Evolutionary conservation across 2,329 filamentous ascomycete genomes (phyloP).

Genomic region (Beauveria australis): DNA sequence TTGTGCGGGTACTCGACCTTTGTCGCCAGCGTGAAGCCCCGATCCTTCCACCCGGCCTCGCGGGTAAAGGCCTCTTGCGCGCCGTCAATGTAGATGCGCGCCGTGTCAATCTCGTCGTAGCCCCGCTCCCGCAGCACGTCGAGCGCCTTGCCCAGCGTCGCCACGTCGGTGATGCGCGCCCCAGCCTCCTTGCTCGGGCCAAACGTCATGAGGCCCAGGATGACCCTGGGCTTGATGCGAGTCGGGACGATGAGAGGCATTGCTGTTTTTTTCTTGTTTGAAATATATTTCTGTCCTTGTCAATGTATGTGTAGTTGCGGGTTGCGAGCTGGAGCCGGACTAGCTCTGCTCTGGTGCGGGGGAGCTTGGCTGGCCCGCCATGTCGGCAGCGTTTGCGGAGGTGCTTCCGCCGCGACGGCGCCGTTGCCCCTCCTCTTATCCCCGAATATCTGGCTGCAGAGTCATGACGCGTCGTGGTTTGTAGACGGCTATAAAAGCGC

Average conservation of each 20-base stretch:
- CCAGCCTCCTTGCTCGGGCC: conserved; percentile 54
- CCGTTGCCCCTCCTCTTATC: neutral
- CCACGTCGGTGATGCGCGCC: conserved; percentile 59
- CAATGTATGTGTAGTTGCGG: neutral
- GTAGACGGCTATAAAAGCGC: too few species aligned
- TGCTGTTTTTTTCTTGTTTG: conserved; percentile 12
- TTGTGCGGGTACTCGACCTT: conserved; percentile 59
- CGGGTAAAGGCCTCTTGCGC: conserved; percentile 73
- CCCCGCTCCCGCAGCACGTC: conserved; percentile 70
- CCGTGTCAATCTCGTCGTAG: conserved; percentile 81
- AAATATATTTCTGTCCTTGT: neutral
- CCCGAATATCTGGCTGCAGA: too few species aligned
- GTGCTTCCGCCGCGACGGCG: neutral
- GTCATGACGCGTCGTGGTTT: too few species aligned
- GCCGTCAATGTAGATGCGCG: conserved; percentile 62
- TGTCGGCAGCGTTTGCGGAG: neutral
- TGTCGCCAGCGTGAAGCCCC: conserved; percentile 69
- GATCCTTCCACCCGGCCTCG: conserved; percentile 68
- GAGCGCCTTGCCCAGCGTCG: conserved; percentile 63
- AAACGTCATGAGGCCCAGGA: conserved; percentile 84
- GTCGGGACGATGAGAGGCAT: conserved; percentile 39
- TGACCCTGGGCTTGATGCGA: conserved; percentile 52
- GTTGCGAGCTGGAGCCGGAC: neutral
- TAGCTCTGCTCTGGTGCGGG: neutral
- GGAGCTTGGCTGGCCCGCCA: neutral